Base-by-base conservation (phyloP, 2,329 filamentous ascomycete genomes). In the Aureobasidium melanogenum region DNA sequence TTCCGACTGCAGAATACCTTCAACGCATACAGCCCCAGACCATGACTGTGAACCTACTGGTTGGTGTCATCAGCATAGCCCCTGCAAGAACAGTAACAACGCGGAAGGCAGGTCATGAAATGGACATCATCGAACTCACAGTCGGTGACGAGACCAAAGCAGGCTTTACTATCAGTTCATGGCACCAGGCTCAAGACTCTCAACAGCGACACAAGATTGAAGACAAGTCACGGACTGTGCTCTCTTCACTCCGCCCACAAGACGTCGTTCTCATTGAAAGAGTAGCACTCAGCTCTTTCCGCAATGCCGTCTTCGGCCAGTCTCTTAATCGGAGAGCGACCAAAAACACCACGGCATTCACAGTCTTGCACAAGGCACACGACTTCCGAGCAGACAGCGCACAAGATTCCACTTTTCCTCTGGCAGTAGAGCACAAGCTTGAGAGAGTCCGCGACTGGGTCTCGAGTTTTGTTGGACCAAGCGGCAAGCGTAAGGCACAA, bases 71-170 rank as follows among this genome's bases (percentile, higher is more conserved):
- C 64, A 85, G 87, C 14, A 80, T 91, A 52, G 81, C 87, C 0
- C 80, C 85, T 39, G 80, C 88, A 1, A 84, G 88, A 26, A 80
- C 80, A 2, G 84, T 96, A 22, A 82, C 78, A 32, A 89, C 91
- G 0, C 86, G 82, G 76, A 78, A 77, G 68, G 77, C 75, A 58
- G 61, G 34, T 36, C 59, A 54, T 58, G 73, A 78, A 46, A 79
- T 87, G 56, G 82, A 88, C 6, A 79, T 96, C 3, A 77, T 93
- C 43, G 91, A 96, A 72, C 73, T 94, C 2, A 77, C 92, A 1
- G 84, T 97, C 0, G 92, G 89, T 5, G 93, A 97, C 71, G 89
- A 96, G 56, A 96, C 91, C 0, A 84, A 81, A 65, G 84, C 89
- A 0, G 88, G 88, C 2, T 96, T 97, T 74, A 84, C 81, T 30